Evolutionary conservation across 1,284 basidiomycete genomes (phyloP), one percentile per base, ranked within the genome.

Genomic region (Trametes versicolor): DNA sequence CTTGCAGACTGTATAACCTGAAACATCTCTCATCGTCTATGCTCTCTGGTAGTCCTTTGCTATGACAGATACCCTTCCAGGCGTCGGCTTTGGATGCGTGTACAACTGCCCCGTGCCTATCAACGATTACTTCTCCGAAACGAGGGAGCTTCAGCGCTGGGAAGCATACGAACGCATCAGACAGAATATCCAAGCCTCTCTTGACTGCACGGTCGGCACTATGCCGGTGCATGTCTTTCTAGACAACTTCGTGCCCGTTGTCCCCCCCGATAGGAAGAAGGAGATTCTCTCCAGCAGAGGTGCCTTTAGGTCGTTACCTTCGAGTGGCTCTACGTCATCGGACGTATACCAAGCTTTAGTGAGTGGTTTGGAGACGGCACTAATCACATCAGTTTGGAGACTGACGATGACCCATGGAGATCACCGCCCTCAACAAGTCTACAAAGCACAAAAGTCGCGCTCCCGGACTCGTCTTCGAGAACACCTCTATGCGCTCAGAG

Each of bases 381-480:
- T 17, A 3, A 6, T 25, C 5, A 37, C 27, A 41, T 10, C 55
- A 1, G 8, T 10, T 32, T 23, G 19, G 27, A 13, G 43, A 53
- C n/a, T n/a, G n/a, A n/a, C n/a, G n/a, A n/a, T n/a, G n/a, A n/a
- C n/a, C n/a, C n/a, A n/a, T n/a, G n/a, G n/a, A n/a, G 51, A 2
- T 39, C 3, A 5, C 17, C 15, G 51, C 64, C 1, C 25, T 69
- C 10, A 69, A 64, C 17, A 17, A 54, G n/a, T 7, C 10, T 1
- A 62, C 59, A n/a, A 59, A 56, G 19, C 10, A 41, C 32, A 62
- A 58, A n/a, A 21, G 49, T 2, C 57, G 64, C 1, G 64, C 64
- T 27, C 64, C 64, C 0, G 62, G 64, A 0, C 58, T 66, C 29
- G 32, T 54, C 2, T 69, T 69, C 54, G 56, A 62, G 15, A 34